Evolutionary conservation across 2,329 filamentous ascomycete species (phyloP).

Genomic region (Fusarium pseudocircinatum): DNA sequence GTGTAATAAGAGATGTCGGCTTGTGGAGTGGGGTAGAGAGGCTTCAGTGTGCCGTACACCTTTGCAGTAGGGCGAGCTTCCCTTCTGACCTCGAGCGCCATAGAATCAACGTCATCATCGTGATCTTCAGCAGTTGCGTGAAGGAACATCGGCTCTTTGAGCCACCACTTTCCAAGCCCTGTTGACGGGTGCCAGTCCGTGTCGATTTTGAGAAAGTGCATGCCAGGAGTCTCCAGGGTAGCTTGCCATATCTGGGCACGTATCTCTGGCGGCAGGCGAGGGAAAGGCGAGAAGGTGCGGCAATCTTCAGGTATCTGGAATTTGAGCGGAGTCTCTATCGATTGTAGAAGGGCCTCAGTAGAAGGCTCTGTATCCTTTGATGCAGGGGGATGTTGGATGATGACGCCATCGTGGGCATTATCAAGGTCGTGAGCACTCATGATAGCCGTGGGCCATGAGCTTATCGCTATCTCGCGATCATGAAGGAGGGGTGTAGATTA

Average conservation of each 20-base stretch:
- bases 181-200: slow-evolving; percentile 21
- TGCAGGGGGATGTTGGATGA: background rate
- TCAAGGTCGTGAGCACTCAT: slow-evolving; percentile 23
- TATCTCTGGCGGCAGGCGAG: slow-evolving; percentile 48
- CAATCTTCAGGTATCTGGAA: slow-evolving; percentile 47
- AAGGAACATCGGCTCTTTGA: background rate
- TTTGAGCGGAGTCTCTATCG: slow-evolving; percentile 32
- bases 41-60: slow-evolving; percentile 34
- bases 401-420: slow-evolving; percentile 4
- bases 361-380: background rate
- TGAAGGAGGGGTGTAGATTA: slow-evolving; percentile 21
- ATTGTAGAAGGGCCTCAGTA: background rate
- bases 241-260: slow-evolving; percentile 49
- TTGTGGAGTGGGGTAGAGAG: slow-evolving; percentile 41
- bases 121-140: slow-evolving; percentile 14
- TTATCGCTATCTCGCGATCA: slow-evolving; percentile 31
- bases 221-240: slow-evolving; percentile 46
- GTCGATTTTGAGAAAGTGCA: slow-evolving; percentile 49
- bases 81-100: slow-evolving; percentile 36
- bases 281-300: slow-evolving; percentile 46
- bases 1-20: slow-evolving; percentile 49
- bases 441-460: slow-evolving; percentile 34
- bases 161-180: slow-evolving; percentile 39
- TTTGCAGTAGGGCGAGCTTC: slow-evolving; percentile 34
- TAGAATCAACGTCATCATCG: slow-evolving; percentile 30